Conservation (phyloP, 331 rosid genomes). For the Rhamnella rubrinervis region DNA sequence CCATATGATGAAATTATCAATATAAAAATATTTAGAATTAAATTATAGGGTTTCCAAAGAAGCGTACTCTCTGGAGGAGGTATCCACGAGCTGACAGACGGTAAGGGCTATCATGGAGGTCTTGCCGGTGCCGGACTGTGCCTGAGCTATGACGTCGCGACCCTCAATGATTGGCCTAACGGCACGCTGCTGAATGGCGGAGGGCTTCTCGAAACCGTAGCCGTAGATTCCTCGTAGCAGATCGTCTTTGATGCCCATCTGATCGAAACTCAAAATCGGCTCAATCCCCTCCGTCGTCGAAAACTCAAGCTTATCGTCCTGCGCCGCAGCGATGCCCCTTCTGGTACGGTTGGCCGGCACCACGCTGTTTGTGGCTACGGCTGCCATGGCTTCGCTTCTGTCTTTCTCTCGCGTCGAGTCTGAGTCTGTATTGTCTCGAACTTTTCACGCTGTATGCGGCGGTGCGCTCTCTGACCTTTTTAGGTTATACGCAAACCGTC, state of each 20-base stretch:
- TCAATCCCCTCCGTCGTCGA: slow-evolving; percentile 83
- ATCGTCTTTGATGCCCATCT: slow-evolving; percentile 90
- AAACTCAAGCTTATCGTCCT: slow-evolving; percentile 75
- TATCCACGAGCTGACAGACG: slow-evolving; percentile 86
- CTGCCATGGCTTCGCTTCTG: slow-evolving; percentile 33
- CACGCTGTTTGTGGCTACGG: slow-evolving; percentile 53
- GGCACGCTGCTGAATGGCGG: slow-evolving; percentile 96
- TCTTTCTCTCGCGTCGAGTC: no score
- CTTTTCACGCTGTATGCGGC: no score
- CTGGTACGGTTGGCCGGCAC: slow-evolving; percentile 62
- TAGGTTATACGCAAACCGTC: background rate
- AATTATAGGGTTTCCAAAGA: background rate
- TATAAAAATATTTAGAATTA: no score
- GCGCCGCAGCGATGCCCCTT: slow-evolving; percentile 36
- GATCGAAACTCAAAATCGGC: slow-evolving; percentile 76
- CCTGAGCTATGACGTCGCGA: slow-evolving; percentile 97
- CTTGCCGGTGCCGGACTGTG: slow-evolving; percentile 99
- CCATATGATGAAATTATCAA: no score
- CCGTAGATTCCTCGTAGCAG: slow-evolving; percentile 86
- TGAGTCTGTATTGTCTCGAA: no score
- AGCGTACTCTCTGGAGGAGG: slow-evolving; percentile 72
- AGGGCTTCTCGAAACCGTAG: slow-evolving; percentile 95
- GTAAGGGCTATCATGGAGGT: slow-evolving; percentile 96
- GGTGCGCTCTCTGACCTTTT: no score
- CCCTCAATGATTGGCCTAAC: slow-evolving; percentile 88